Percentiles rank a stretch among this genome's conserved stretches.
phyloP scores from a whole-genome alignment of 225 moss, liverwort and hornwort species.

The Pseudoscleropodium purum region DNA sequence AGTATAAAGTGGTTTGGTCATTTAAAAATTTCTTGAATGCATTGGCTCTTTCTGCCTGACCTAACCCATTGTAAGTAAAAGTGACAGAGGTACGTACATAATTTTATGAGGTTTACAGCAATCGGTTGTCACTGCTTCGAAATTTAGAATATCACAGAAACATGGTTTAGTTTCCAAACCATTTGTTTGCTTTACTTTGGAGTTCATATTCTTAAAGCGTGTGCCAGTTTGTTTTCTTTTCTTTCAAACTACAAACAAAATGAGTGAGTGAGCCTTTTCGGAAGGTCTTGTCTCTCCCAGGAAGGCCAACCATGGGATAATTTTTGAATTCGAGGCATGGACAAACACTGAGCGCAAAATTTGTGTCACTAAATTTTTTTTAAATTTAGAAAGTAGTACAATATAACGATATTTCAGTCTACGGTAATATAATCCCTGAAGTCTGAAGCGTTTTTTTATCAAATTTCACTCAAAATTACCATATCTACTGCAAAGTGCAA shows the following conservation, averaged over 20 bases:
- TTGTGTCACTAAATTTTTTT: background rate
- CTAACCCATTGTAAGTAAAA: conserved; percentile 6
- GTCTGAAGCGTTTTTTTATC: background rate
- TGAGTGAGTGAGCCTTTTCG: background rate
- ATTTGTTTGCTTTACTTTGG: background rate
- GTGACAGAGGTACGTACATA: conserved; percentile 13
- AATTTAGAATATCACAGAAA: background rate
- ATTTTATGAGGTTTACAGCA: background rate
- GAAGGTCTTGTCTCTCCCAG: background rate
- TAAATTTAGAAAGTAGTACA: background rate
- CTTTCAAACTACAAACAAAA: background rate
- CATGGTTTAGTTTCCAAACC: background rate
- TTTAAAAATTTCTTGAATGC: background rate
- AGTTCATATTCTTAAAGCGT: background rate
- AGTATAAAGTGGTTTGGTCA: background rate
- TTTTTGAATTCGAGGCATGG: background rate
- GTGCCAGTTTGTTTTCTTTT: background rate
- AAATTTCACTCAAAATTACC: background rate
- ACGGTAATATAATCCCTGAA: background rate
- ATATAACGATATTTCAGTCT: background rate
- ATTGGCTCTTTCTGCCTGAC: background rate
- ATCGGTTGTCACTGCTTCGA: background rate
- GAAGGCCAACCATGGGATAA: background rate
- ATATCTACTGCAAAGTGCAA: background rate
- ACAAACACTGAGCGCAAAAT: background rate